Evolutionary conservation across 257 asterid species (phyloP).

Genomic region (Penstemon eatonii): DNA sequence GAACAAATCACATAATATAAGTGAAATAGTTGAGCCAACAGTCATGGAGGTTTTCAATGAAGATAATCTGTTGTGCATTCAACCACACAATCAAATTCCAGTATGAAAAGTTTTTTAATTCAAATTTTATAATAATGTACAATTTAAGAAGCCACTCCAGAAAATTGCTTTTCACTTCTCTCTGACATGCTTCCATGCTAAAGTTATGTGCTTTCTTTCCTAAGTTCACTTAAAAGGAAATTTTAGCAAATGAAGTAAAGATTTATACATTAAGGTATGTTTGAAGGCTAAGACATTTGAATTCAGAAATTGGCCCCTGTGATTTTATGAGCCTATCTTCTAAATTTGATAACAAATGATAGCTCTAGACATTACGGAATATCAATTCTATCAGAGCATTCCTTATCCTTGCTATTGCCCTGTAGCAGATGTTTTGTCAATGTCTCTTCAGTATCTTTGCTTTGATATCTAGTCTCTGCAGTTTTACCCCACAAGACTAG

Average conservation of each 20-base stretch:
- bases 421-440: conserved; percentile 62
- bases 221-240: conserved; percentile 15
- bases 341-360: conserved; percentile 21
- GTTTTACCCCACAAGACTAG: conserved; percentile 83
- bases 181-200: conserved; percentile 19
- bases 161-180: not conserved
- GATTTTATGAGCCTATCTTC: conserved; percentile 15
- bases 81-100: not conserved
- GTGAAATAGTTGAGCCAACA: not conserved
- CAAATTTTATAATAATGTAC: conserved; percentile 7
- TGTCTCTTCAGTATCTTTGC: conserved; percentile 41
- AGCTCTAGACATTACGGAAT: conserved; percentile 38
- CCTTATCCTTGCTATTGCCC: conserved; percentile 37
- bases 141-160: conserved; percentile 2
- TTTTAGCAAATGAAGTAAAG: conserved; percentile 28
- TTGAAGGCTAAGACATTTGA: conserved; percentile 28
- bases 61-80: conserved; percentile 12
- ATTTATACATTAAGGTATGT: conserved; percentile 33
- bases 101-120: not conserved
- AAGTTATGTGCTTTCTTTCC: conserved; percentile 20
- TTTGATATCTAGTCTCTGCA: conserved; percentile 52
- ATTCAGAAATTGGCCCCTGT: conserved; percentile 13
- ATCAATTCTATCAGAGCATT: conserved; percentile 37
- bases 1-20: not conserved
- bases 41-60: not conserved